These are phyloP conservation scores for Mucor circinelloides DNA, from an alignment of 371 early-diverging fungal species.

Conservation along the genomic window DNA sequence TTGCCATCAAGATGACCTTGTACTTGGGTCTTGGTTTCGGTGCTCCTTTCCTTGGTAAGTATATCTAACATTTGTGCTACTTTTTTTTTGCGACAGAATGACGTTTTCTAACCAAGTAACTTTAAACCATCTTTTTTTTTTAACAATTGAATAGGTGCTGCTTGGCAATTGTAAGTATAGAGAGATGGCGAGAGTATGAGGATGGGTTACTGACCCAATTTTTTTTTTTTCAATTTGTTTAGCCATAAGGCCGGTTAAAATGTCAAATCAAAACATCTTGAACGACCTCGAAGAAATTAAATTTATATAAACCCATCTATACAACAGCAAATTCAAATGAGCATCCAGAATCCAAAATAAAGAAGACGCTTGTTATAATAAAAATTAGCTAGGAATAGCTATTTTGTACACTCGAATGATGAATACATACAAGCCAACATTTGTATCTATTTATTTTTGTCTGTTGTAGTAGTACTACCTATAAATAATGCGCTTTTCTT, in stretches of 20 bases:
- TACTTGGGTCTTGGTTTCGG: slow-evolving; percentile 59
- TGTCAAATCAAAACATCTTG: not conserved
- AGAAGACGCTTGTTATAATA: not conserved
- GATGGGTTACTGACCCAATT: not conserved
- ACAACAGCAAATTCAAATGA: not conserved
- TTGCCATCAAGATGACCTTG: slow-evolving; percentile 56
- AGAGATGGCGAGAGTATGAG: not conserved
- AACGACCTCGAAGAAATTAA: not conserved
- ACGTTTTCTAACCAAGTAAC: slow-evolving; percentile 1
- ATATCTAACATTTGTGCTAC: not conserved
- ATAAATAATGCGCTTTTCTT: slow-evolving; percentile 3
- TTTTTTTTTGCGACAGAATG: not conserved
- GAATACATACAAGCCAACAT: not conserved
- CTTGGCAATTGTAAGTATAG: slow-evolving; percentile 49
- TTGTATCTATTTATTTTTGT: slow-evolving; percentile 3
- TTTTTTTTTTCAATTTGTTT: slow-evolving; percentile 12
- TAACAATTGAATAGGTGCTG: slow-evolving; percentile 29
- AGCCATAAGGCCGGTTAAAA: slow-evolving; percentile 52
- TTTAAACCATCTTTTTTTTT: not conserved
- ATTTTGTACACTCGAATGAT: slow-evolving; percentile 1
- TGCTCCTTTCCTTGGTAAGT: slow-evolving; percentile 61
- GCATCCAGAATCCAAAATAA: not conserved
- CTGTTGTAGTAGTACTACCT: not conserved
- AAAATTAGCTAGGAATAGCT: not conserved
- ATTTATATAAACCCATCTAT: not conserved